These are phyloP conservation scores for Tylopilus intermedius DNA, from an alignment of 768 basidiomycete genomes.

Conservation along the genomic window DNA sequence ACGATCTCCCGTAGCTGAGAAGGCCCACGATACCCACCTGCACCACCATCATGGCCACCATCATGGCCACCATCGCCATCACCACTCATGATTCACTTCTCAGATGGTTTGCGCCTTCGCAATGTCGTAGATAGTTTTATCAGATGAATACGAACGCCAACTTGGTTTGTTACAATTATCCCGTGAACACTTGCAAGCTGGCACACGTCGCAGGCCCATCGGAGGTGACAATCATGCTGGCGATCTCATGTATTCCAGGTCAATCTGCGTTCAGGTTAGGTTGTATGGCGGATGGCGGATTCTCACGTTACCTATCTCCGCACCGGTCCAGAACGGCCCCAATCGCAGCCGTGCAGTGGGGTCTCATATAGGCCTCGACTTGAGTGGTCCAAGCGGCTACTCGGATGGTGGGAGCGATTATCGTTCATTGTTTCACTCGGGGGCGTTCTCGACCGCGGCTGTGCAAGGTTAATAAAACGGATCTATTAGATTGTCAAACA, in stretches of 20 bases:
- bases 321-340: too few relatives aligned
- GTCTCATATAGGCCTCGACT: background rate
- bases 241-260: background rate
- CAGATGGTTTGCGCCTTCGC: background rate
- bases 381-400: too few relatives aligned
- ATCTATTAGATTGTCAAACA: background rate
- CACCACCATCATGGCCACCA: background rate
- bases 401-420: background rate
- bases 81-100: background rate
- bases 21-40: background rate
- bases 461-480: background rate
- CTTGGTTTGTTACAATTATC: background rate
- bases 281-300: background rate
- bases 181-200: background rate
- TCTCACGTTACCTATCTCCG: too few relatives aligned
- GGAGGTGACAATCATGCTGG: background rate
- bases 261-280: background rate
- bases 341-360: background rate
- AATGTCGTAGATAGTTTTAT: background rate
- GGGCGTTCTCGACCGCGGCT: background rate
- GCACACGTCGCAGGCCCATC: too few relatives aligned
- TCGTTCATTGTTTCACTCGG: background rate
- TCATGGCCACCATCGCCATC: background rate
- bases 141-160: background rate
- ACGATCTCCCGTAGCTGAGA: conserved; percentile 9